Base-by-base conservation (phyloP, 768 basidiomycete genomes). In the Amanita inopinata region DNA sequence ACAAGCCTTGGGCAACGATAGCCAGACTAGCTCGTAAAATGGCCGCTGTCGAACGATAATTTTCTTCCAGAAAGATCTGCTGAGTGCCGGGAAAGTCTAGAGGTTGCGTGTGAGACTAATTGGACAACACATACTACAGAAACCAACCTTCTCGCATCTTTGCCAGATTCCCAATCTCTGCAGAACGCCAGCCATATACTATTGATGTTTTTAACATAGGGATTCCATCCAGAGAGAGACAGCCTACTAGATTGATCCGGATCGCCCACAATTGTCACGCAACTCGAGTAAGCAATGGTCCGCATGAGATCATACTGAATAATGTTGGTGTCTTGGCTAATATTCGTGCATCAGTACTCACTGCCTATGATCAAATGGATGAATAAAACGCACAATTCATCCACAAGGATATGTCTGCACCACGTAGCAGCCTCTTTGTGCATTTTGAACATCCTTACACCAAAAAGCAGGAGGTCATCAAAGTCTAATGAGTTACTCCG, bases 121-220 rank as follows among this genome's bases (percentile, higher is more conserved):
- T 34, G 14, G 11, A 25, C 17, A 5, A 44, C 3, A 28, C 7
- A 24, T 19, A 12, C 32, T 2, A 8, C n/a, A 12, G 23, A 9
- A 1, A 19, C 24, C 11, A 8, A 73, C 85, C 82, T 58, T 66
- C 60, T 24, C 67, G 61, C 89, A 92, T 91, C 47, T 72, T 78
- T 5, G 65, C 66, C 17, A 91, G 61, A 58, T 91, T 91, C 45
- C 70, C 74, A 2, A 85, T 67, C 51, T 90, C 83, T 17, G 80
- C 87, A 4, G 83, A 80, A 9, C 89, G 73, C 89, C 90, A 93
- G 6, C 86, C 87, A 51, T 90, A 90, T 31, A 90, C 77, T 80
- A 44, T 36, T 14, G 49, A 38, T 12, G 14, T 22, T 22, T 9
- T 9, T 35, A n/a, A 49, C 8, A 44, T 17, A 33, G 6, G 7